phyloP scores from a whole-genome alignment of 2,329 filamentous ascomycete genomes.

The Boeremia exigua region DNA sequence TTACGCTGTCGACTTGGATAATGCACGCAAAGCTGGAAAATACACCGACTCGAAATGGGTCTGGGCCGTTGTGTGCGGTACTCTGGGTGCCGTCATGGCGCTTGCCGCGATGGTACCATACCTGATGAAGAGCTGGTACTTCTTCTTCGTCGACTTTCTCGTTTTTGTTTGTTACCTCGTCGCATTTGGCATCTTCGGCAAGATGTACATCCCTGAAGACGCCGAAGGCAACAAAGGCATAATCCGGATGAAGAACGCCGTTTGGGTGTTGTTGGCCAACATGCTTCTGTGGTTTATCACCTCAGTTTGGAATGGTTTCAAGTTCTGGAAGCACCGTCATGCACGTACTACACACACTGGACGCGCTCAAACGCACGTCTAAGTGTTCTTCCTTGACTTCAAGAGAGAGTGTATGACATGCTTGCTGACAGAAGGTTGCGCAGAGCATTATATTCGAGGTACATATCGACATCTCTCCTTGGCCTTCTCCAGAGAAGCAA shows the following conservation, averaged over 20 bases:
- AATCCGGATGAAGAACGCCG: constrained; percentile 81
- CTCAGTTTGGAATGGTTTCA: constrained; percentile 60
- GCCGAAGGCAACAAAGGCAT: constrained; percentile 68
- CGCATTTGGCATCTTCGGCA: constrained; percentile 83
- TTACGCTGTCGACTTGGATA: constrained; percentile 55
- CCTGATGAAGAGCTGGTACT: constrained; percentile 51
- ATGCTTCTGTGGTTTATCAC: constrained; percentile 78
- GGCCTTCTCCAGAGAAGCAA: constrained; percentile 2
- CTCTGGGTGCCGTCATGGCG: constrained; percentile 27
- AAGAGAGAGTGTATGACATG: constrained; percentile 5
- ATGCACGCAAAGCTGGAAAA: constrained; percentile 53
- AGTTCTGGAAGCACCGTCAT: constrained; percentile 59
- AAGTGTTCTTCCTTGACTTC: constrained; percentile 11
- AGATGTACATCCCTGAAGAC: constrained; percentile 76
- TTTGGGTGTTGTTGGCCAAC: constrained; percentile 81
- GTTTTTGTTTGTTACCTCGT: constrained; percentile 79
- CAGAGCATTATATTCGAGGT: constrained; percentile 14
- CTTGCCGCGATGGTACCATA: constrained; percentile 71
- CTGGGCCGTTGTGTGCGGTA: constrained; percentile 62
- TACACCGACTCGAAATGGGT: constrained; percentile 48
- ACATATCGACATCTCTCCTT: constrained; percentile 8
- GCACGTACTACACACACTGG: constrained; percentile 35
- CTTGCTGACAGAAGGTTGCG: constrained; percentile 1
- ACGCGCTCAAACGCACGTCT: constrained; percentile 30
- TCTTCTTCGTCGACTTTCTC: constrained; percentile 73